phyloP scores from a whole-genome alignment of 1,284 basidiomycete species.

The Erythrobasidium hasegawianum region DNA sequence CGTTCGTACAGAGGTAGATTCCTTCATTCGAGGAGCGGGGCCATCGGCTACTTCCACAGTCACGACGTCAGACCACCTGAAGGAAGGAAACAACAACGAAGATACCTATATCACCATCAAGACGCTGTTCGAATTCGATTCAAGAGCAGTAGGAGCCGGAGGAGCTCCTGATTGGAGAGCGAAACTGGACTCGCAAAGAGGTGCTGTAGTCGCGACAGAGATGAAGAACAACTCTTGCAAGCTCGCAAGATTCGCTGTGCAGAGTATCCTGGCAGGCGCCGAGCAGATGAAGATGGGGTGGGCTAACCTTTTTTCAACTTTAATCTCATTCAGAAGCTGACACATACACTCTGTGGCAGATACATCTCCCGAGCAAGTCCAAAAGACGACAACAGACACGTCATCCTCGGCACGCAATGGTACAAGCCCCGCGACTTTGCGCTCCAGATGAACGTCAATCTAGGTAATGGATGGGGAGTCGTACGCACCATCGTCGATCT shows the following conservation, averaged over 20 bases:
- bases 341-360: conserved; percentile 35
- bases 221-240: conserved; percentile 99
- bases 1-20: conserved; percentile 94
- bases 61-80: conserved; percentile 55
- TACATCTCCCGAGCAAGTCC: conserved; percentile 88
- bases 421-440: conserved; percentile 94
- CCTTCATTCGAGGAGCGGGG: conserved; percentile 62
- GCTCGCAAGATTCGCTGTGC: conserved; percentile 94
- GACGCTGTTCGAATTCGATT: conserved; percentile 95
- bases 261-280: conserved; percentile 90
- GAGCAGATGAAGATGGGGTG: conserved; percentile 97
- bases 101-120: conserved; percentile 74
- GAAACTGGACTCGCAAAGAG: conserved; percentile 91
- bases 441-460: conserved; percentile 87
- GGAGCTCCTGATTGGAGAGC: conserved; percentile 95
- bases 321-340: conserved; percentile 29
- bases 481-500: conserved; percentile 88
- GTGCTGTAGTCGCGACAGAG: conserved; percentile 96
- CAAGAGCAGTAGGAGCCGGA: conserved; percentile 81
- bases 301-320: conserved; percentile 45
- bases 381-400: conserved; percentile 90
- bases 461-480: conserved; percentile 98
- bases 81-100: conserved; percentile 49
- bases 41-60: conserved; percentile 50
- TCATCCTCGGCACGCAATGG: conserved; percentile 90